Conservation (phyloP, 2,329 filamentous ascomycete species). For the Paraconiothyrium brasiliense region DNA sequence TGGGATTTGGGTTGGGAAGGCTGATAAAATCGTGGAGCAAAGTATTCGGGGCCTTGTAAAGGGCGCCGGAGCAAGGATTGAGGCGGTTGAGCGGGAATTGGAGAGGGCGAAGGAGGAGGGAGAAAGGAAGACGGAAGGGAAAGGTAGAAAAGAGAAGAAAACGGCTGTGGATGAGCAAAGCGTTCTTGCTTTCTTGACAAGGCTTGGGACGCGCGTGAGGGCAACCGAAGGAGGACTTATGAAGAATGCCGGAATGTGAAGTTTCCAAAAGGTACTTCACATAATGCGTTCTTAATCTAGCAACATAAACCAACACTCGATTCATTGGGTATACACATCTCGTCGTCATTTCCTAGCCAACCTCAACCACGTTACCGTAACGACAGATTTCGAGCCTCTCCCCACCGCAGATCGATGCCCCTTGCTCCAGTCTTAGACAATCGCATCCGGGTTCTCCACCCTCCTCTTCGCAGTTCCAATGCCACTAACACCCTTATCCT, state of each 20-base stretch:
- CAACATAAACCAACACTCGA: not conserved
- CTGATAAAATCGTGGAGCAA: slow-evolving; percentile 43
- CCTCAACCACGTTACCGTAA: not conserved
- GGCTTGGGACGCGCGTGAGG: not conserved
- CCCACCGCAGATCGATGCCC: not conserved
- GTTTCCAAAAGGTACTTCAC: too few relatives aligned
- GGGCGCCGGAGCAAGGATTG: slow-evolving; percentile 16
- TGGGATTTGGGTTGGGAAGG: slow-evolving; percentile 49
- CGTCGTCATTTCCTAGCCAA: not conserved
- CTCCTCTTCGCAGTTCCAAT: slow-evolving; percentile 43
- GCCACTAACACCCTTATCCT: slow-evolving; percentile 65
- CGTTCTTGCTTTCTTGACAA: not conserved
- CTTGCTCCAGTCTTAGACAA: slow-evolving; percentile 29
- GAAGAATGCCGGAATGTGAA: slow-evolving; percentile 9
- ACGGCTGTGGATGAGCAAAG: slow-evolving; percentile 1
- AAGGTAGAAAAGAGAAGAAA: not conserved
- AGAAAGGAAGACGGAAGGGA: not conserved
- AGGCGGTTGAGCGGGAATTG: slow-evolving; percentile 1
- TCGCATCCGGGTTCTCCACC: slow-evolving; percentile 38
- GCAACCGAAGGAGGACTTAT: slow-evolving; percentile 7
- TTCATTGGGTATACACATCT: not conserved
- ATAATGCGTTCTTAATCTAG: too few relatives aligned
- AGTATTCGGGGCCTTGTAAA: slow-evolving; percentile 25
- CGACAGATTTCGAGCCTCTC: not conserved
- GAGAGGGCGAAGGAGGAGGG: not conserved